phyloP scores from a whole-genome alignment of 352 stramenopile genomes.

The Phytophthora chlamydospora region DNA sequence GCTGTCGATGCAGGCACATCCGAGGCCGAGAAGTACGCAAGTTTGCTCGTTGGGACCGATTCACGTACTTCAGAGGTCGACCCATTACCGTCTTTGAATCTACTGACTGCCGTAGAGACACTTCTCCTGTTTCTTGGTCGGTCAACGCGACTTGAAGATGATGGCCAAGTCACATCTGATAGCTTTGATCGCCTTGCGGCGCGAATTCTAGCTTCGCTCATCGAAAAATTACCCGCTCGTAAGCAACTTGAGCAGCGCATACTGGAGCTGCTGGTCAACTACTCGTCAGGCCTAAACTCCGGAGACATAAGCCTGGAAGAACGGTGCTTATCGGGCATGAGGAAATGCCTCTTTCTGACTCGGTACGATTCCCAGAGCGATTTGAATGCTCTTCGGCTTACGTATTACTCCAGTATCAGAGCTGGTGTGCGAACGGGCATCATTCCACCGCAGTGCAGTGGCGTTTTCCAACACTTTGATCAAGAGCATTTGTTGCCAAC shows the following conservation, averaged over 20 bases:
- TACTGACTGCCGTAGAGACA: slow-evolving; percentile 18
- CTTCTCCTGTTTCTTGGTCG: slow-evolving; percentile 25
- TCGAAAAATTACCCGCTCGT: slow-evolving; percentile 23
- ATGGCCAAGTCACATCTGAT: slow-evolving; percentile 3
- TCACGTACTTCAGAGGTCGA: background rate
- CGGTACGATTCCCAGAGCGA: slow-evolving; percentile 54
- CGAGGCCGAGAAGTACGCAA: background rate
- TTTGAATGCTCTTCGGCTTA: slow-evolving; percentile 37
- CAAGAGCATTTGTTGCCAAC: slow-evolving; percentile 35
- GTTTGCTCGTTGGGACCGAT: background rate
- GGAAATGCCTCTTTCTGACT: slow-evolving; percentile 43
- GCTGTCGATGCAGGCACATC: slow-evolving; percentile 12
- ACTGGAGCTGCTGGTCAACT: slow-evolving; percentile 12
- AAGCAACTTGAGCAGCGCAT: slow-evolving; percentile 12
- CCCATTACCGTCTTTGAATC: background rate
- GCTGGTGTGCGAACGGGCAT: slow-evolving; percentile 48
- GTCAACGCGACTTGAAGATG: slow-evolving; percentile 1
- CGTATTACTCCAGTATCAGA: slow-evolving; percentile 48
- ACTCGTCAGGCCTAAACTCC: background rate
- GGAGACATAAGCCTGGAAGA: slow-evolving; percentile 12
- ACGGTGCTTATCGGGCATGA: slow-evolving; percentile 17
- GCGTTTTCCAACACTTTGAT: slow-evolving; percentile 41
- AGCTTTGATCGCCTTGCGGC: slow-evolving; percentile 27
- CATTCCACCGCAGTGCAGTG: slow-evolving; percentile 46
- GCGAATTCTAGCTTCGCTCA: slow-evolving; percentile 11